Percentiles rank a stretch among this genome's conserved stretches.
Evolutionary conservation across 768 basidiomycete genomes (phyloP).

Genomic region (Hericium coralloides): DNA sequence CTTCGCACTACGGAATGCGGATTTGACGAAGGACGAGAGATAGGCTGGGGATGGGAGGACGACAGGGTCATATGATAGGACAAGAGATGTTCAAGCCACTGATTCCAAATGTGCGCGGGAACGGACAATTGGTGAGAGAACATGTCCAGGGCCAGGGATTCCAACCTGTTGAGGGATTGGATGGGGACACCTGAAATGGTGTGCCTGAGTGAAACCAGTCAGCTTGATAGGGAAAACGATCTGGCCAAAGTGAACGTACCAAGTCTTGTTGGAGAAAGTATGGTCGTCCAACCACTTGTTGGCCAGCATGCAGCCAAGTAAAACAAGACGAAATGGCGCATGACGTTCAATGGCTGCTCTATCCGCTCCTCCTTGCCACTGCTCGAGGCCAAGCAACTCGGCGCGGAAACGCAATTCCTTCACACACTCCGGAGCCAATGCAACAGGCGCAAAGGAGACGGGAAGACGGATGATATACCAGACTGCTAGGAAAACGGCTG

Average conservation of each 20-base stretch:
- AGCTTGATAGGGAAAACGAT: neutral
- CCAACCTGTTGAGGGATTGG: constrained; percentile 59
- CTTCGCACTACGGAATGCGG: constrained; percentile 62
- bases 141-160: constrained; percentile 61
- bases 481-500: constrained; percentile 65
- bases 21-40: constrained; percentile 66
- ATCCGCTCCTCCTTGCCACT: constrained; percentile 32
- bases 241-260: constrained; percentile 34
- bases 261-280: constrained; percentile 85
- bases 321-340: constrained; percentile 64
- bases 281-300: constrained; percentile 89
- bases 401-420: constrained; percentile 59
- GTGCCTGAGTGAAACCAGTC: constrained; percentile 41
- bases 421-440: constrained; percentile 39
- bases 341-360: constrained; percentile 43
- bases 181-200: constrained; percentile 72
- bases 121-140: constrained; percentile 66
- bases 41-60: constrained; percentile 59
- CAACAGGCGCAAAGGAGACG: constrained; percentile 48
- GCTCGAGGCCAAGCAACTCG: constrained; percentile 42
- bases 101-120: constrained; percentile 52
- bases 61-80: constrained; percentile 57
- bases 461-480: constrained; percentile 81
- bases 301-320: constrained; percentile 77
- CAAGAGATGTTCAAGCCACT: constrained; percentile 61